phyloP scores from a whole-genome alignment of 257 asterid species.

The Penstemon eatonii region DNA sequence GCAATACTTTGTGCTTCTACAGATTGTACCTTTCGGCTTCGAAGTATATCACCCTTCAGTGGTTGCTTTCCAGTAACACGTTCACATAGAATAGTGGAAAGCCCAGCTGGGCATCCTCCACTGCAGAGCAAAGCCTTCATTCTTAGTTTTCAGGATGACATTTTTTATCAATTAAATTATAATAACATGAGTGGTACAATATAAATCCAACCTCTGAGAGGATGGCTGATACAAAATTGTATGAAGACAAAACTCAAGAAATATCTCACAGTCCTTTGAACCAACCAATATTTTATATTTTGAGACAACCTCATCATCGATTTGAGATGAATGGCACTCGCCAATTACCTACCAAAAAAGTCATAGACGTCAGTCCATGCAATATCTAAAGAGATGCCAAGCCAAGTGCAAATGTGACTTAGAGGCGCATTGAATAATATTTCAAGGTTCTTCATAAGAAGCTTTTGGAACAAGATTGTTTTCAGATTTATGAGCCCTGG shows the following conservation, averaged over 20 bases:
- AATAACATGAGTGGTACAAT: slow-evolving; percentile 13
- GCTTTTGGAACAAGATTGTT: not conserved
- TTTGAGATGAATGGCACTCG: slow-evolving; percentile 72
- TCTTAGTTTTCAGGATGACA: slow-evolving; percentile 33
- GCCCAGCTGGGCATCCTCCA: slow-evolving; percentile 75
- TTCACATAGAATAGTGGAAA: slow-evolving; percentile 69
- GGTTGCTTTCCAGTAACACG: slow-evolving; percentile 86
- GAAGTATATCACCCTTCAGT: slow-evolving; percentile 51
- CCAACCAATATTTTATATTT: slow-evolving; percentile 54
- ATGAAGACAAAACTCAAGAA: slow-evolving; percentile 88
- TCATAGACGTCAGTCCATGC: slow-evolving; percentile 19
- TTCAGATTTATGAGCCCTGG: not conserved
- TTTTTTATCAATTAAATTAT: slow-evolving; percentile 15
- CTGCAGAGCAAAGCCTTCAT: slow-evolving; percentile 42
- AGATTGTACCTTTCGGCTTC: slow-evolving; percentile 63
- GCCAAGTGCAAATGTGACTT: not conserved
- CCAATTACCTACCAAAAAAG: slow-evolving; percentile 74
- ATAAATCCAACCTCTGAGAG: slow-evolving; percentile 62
- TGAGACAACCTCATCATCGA: slow-evolving; percentile 57
- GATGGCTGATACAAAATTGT: slow-evolving; percentile 77
- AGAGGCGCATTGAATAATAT: not conserved
- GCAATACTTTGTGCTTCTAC: slow-evolving; percentile 24
- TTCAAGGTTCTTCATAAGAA: slow-evolving; percentile 6
- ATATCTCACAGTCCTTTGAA: slow-evolving; percentile 66
- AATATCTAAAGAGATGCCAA: slow-evolving; percentile 10